phyloP scores from a whole-genome alignment of 31 red algal genomes.

The Asparagopsis taxiformis region DNA sequence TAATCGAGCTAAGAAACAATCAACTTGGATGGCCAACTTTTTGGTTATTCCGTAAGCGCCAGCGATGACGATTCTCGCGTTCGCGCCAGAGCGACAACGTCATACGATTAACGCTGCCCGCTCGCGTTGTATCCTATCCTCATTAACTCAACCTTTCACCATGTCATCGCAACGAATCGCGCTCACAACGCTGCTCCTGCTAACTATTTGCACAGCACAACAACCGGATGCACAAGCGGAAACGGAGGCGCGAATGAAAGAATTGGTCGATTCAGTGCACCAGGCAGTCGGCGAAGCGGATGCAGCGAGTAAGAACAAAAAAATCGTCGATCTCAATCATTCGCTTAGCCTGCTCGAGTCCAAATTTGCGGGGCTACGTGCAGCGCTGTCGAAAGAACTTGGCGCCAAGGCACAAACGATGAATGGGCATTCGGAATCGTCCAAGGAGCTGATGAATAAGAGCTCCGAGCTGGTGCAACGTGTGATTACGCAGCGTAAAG shows the following conservation, averaged over 20 bases:
- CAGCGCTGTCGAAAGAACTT: conserved; percentile 32
- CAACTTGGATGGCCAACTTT: too few relatives aligned
- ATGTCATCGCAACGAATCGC: too few relatives aligned
- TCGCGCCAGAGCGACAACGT: too few relatives aligned
- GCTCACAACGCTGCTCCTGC: too few relatives aligned
- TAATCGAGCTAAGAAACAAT: too few relatives aligned
- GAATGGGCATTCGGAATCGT: conserved; percentile 3
- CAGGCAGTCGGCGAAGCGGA: conserved; percentile 56
- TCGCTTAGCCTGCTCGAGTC: conserved; percentile 32
- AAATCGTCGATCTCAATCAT: conserved; percentile 47
- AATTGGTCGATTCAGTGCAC: conserved; percentile 36
- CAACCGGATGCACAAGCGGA: too few relatives aligned
- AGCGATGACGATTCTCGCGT: too few relatives aligned
- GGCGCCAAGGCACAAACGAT: conserved; percentile 25
- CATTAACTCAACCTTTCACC: too few relatives aligned
- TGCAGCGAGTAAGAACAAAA: conserved; percentile 17
- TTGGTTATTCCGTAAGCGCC: too few relatives aligned
- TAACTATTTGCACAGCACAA: too few relatives aligned
- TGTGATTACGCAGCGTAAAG: conserved; percentile 42
- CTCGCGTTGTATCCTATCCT: too few relatives aligned
- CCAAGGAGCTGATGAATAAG: conserved; percentile 48
- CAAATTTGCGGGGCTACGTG: conserved; percentile 38
- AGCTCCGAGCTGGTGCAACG: conserved; percentile 25
- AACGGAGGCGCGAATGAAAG: conserved; percentile 57
- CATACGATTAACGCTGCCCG: too few relatives aligned